Base-by-base conservation (phyloP, 768 basidiomycete genomes). In the Coprinopsis marcescibilis region DNA sequence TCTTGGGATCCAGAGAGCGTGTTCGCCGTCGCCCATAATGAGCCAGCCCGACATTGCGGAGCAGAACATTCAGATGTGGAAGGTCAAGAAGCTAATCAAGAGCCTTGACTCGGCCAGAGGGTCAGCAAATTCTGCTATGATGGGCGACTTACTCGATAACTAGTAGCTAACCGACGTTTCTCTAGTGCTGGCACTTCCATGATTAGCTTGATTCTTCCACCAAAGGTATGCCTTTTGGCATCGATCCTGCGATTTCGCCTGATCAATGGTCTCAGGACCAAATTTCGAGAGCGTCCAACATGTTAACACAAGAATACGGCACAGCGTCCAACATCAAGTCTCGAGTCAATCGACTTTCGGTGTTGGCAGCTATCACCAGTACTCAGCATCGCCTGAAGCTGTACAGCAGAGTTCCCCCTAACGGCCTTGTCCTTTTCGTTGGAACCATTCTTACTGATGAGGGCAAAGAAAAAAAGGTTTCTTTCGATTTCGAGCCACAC, bases 291-390 rank as follows among this genome's bases (percentile, higher is more conserved):
- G 85, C 87, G 54, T 85, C 85, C 38, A 85, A 83, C 49, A 96
- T 99, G 95, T 80, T 99, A 63, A 97, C 95, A 45, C 93, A 95
- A 64, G 96, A 96, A 67, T 95, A 92, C 58, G 93, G 93, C 45
- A 97, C 94, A 5, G 96, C 96, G n/a, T 96, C 94, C 52, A 98
- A 99, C 73, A 98, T 99, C 76, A 99, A 99, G 66, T 96, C 93
- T 52, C 90, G 96, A 49, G 93, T 94, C 64, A 97, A 95, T 73
- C 83, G 96, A 58, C 82, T 96, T 15, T 99, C 96, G 33, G 96
- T 99, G 20, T 78, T 98, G 32, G 91, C 96, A 36, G 96, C 96
- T 46, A 99, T 99, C 61, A 97, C 96, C 25, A 92, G 89, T 61
- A 98, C 96, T 14, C 96, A 98, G 65, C 94, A 98, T 55, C 82